Percentiles rank a stretch among this genome's conserved stretches.
These are phyloP conservation scores for Boletus speciosus DNA, from an alignment of 768 basidiomycete species.

Conservation along the genomic window DNA sequence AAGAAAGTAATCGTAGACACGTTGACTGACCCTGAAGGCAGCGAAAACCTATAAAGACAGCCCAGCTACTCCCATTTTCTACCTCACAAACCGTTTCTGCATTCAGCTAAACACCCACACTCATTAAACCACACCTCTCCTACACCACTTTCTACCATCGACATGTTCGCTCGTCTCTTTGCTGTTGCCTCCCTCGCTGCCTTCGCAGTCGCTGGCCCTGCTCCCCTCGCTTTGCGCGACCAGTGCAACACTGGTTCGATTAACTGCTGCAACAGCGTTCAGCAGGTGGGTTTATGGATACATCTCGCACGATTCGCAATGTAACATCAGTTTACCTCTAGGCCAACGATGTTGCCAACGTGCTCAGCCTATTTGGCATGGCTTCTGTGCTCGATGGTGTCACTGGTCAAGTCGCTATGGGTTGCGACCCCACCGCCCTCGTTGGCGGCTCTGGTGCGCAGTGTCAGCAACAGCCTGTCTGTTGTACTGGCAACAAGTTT, in stretches of 20 bases:
- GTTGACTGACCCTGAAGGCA: not conserved
- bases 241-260: conserved; percentile 11
- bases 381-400: not conserved
- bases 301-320: rapidly evolving
- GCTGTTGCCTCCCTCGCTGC: conserved; percentile 15
- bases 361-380: not conserved
- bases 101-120: not conserved
- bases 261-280: conserved; percentile 13
- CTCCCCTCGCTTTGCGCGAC: not conserved
- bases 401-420: not conserved
- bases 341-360: not conserved
- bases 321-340: not conserved
- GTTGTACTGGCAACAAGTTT: conserved; percentile 2
- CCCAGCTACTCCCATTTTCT: not conserved
- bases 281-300: not conserved
- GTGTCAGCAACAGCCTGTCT: conserved; percentile 7
- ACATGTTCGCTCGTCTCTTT: conserved; percentile 18
- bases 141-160: not conserved
- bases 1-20: not conserved
- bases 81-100: not conserved
- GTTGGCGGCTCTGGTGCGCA: not conserved
- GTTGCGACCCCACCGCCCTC: conserved; percentile 1
- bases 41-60: conserved; percentile 8
- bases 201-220: conserved; percentile 9
- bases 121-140: not conserved